Percentiles rank a stretch among this genome's conserved stretches.
These are phyloP conservation scores for Chytriomyces sp. DNA, from an alignment of 192 early-diverging fungal species.

Conservation along the genomic window DNA sequence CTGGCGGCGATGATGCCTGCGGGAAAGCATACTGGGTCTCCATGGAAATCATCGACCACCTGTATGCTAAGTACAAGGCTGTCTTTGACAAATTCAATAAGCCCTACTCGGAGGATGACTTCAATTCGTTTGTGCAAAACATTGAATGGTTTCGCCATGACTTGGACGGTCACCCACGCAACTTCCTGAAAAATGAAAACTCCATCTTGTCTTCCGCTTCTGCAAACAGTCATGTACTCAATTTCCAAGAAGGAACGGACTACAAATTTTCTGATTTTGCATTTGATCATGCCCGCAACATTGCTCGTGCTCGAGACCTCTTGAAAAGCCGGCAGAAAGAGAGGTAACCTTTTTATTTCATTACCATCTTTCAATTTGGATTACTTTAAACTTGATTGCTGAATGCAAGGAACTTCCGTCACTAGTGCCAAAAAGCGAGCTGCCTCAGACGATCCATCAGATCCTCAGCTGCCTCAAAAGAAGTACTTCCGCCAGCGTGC, in stretches of 20 bases:
- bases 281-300: constrained; percentile 21
- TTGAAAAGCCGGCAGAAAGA: neutral
- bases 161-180: neutral
- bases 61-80: neutral
- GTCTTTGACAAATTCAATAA: constrained; percentile 7
- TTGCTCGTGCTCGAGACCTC: neutral
- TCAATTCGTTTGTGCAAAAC: constrained; percentile 1
- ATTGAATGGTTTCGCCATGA: constrained; percentile 2
- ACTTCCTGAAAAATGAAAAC: constrained; percentile 13
- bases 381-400: neutral
- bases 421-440: neutral
- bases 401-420: neutral
- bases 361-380: no score
- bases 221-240: neutral
- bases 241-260: neutral
- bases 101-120: neutral
- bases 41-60: neutral
- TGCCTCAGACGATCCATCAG: neutral
- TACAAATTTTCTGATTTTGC: constrained; percentile 23
- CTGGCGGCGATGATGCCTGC: constrained; percentile 18
- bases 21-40: constrained; percentile 28
- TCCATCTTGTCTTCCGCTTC: neutral
- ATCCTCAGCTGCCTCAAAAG: constrained; percentile 53
- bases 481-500: constrained; percentile 77
- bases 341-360: neutral